A percentile compares a stretch with the other conserved stretches of the same genome.
Conservation (phyloP, 2,329 filamentous ascomycete genomes). For the Hypoxylon sp. region DNA sequence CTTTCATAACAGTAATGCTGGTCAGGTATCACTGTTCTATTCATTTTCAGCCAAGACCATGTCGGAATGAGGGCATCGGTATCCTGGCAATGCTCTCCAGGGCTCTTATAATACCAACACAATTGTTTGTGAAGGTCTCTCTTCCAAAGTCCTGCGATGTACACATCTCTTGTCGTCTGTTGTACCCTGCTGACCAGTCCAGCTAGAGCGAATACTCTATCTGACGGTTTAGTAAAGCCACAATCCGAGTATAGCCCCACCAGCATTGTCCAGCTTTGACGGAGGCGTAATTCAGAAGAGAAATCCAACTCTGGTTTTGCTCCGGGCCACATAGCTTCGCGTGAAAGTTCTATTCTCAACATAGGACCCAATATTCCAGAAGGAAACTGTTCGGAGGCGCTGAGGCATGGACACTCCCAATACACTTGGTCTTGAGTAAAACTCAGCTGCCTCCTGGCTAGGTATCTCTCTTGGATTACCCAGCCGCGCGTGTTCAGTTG, state of each 20-base stretch:
- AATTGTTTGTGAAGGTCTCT: neutral
- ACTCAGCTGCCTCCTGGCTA: neutral
- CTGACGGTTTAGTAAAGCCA: neutral
- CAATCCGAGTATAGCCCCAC: neutral
- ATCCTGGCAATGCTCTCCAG: neutral
- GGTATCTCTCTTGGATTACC: neutral
- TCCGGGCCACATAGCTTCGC: neutral
- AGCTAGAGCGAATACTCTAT: neutral
- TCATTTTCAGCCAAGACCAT: slow-evolving; percentile 2
- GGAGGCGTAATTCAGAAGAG: neutral
- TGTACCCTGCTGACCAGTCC: neutral
- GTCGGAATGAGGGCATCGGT: neutral
- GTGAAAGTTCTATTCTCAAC: neutral
- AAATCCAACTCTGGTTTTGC: neutral
- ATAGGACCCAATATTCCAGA: neutral
- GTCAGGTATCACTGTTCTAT: neutral
- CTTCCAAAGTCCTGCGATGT: neutral
- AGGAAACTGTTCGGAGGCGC: neutral
- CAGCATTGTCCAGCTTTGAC: neutral
- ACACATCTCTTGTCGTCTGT: neutral
- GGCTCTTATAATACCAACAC: neutral
- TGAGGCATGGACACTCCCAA: neutral
- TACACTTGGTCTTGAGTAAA: neutral
- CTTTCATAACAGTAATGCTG: neutral
- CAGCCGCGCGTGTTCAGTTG: neutral